phyloP scores from a whole-genome alignment of 2,329 filamentous ascomycete species.

The Mycosphaerella arachidis region DNA sequence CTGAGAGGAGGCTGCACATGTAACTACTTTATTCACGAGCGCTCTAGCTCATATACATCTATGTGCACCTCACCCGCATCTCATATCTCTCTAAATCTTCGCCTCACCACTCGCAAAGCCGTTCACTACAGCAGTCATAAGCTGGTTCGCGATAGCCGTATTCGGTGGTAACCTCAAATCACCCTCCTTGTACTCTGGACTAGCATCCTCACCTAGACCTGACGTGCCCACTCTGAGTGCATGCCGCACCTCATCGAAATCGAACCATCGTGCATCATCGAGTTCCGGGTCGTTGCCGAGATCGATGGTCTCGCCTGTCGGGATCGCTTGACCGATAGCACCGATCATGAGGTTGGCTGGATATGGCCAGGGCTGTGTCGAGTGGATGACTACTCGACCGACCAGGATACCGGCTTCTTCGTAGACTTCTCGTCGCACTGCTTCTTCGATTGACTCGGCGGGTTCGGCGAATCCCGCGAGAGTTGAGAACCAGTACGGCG shows the following conservation, averaged over 20 bases:
- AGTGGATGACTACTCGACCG: conserved; percentile 49
- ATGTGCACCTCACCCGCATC: neutral
- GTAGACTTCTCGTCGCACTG: conserved; percentile 49
- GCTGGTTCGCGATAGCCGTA: conserved; percentile 88
- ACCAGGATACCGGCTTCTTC: conserved; percentile 47
- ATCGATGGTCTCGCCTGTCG: conserved; percentile 70
- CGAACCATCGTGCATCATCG: conserved; percentile 84
- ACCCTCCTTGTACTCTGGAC: conserved; percentile 68
- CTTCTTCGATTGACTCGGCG: conserved; percentile 49
- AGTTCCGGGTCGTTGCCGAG: conserved; percentile 87
- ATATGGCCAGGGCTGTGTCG: conserved; percentile 52
- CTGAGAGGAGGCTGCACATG: neutral
- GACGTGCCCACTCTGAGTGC: conserved; percentile 66
- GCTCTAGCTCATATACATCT: neutral
- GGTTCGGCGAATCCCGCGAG: conserved; percentile 58
- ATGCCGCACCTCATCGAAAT: conserved; percentile 71
- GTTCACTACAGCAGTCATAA: conserved; percentile 73
- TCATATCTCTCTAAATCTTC: conserved; percentile 36
- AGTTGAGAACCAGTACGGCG: conserved; percentile 79
- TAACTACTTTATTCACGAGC: neutral
- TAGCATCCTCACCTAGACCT: conserved; percentile 60
- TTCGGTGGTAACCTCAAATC: conserved; percentile 73
- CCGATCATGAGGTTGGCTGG: conserved; percentile 52
- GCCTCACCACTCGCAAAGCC: conserved; percentile 60
- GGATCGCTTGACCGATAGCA: conserved; percentile 79